Percentiles rank a stretch among this genome's conserved stretches.
Conservation (phyloP, 2,329 filamentous ascomycete genomes). For the Gliomastix tumulicola region DNA sequence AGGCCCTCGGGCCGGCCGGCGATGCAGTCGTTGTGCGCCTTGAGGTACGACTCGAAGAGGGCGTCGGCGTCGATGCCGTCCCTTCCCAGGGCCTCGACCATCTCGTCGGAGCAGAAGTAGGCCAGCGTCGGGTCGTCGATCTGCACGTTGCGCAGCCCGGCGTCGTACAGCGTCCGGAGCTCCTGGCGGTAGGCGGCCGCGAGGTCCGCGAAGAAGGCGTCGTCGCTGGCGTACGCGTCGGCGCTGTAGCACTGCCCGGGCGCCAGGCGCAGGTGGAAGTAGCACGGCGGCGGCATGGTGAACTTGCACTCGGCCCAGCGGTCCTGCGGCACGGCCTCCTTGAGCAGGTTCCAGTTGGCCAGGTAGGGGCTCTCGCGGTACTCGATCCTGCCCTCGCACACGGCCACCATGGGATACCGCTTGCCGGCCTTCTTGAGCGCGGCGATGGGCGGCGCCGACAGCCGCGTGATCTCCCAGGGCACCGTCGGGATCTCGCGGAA, state of each 20-base stretch:
- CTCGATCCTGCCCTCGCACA: constrained; percentile 34
- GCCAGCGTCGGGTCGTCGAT: constrained; percentile 58
- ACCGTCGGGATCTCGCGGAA: constrained; percentile 29
- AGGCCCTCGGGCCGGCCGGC: constrained; percentile 54
- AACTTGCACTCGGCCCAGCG: constrained; percentile 60
- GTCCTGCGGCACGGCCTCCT: constrained; percentile 41
- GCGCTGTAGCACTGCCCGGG: constrained; percentile 45
- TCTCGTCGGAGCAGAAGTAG: constrained; percentile 63
- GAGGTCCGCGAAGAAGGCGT: constrained; percentile 51
- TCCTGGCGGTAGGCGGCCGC: constrained; percentile 48
- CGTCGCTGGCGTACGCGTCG: constrained; percentile 42
- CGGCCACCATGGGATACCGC: constrained; percentile 28
- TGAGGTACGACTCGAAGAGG: constrained; percentile 63
- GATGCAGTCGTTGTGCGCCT: constrained; percentile 67
- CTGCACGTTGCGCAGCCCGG: constrained; percentile 49
- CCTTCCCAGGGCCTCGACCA: constrained; percentile 50
- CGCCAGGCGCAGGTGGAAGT: constrained; percentile 53
- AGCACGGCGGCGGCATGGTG: constrained; percentile 59
- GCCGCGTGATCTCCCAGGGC: constrained; percentile 26
- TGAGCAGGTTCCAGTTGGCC: constrained; percentile 32
- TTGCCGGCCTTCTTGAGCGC: constrained; percentile 27
- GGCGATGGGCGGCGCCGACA: constrained; percentile 28
- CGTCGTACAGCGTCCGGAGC: constrained; percentile 45
- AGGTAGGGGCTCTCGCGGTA: constrained; percentile 33
- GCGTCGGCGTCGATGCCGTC: constrained; percentile 55